A percentile compares a stretch with the other conserved stretches of the same genome.
Evolutionary conservation across 164 flowering plant genomes (phyloP).

Genomic region (Annona squamosa): DNA sequence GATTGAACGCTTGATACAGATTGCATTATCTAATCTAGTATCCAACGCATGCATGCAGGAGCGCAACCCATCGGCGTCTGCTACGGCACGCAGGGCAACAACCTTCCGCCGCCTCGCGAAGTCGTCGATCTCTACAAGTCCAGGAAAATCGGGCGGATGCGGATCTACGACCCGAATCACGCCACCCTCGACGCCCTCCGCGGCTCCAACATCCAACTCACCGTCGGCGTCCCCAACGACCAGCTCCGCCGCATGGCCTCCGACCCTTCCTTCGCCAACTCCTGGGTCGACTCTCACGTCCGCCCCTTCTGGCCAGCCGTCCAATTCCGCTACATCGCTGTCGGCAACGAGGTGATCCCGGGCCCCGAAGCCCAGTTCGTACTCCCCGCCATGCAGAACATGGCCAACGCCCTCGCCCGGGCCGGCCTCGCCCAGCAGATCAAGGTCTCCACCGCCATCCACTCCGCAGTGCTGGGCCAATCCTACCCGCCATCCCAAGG

Average conservation of each 20-base stretch:
- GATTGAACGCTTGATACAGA: too few species aligned
- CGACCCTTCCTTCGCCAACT: not conserved
- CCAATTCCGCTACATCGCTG: conserved; percentile 9
- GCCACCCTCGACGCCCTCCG: conserved; percentile 3
- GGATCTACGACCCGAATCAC: conserved; percentile 4
- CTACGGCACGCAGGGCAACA: conserved; percentile 6
- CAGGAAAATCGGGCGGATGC: not conserved
- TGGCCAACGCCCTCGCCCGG: not conserved
- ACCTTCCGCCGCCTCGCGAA: not conserved
- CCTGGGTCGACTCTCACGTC: not conserved
- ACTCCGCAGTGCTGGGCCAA: not conserved
- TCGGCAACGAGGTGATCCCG: conserved; percentile 17
- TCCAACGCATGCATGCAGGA: not conserved
- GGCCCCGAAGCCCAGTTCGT: not conserved
- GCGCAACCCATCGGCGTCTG: conserved; percentile 9
- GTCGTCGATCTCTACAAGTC: conserved; percentile 9
- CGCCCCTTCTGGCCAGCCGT: not conserved
- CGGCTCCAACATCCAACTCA: conserved; percentile 4
- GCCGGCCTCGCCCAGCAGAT: conserved; percentile 6
- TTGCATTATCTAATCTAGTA: too few species aligned
- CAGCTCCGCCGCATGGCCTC: too few species aligned
- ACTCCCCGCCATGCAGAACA: conserved; percentile 5
- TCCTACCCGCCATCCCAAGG: conserved; percentile 21
- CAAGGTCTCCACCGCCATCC: conserved; percentile 9
- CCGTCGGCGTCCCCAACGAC: not conserved